Base-by-base conservation (phyloP, 306 rosid genomes). In the Acacia acuminata region DNA sequence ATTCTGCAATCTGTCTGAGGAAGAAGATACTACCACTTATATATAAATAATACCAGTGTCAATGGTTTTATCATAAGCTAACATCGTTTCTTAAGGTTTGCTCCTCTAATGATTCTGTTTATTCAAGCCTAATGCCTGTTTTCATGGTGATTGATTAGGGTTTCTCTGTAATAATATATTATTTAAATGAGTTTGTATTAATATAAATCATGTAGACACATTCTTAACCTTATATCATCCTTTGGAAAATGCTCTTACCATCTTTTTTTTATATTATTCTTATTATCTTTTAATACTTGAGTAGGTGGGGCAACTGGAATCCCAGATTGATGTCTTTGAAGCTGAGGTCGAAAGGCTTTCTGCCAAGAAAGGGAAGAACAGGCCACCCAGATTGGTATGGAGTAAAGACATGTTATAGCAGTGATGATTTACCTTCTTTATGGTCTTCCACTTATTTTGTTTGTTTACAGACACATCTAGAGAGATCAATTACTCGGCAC, bases 341-440 rank as follows among this genome's bases (percentile, higher is more conserved):
- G 97, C 97, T 73, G 97, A 93, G 89, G 43, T 93, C 20, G 97
- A 93, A 85, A 96, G 97, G 60, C 86, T 91, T 76, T 69, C 93
- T 77, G 91, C 87, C 74, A 93, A 88, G 86, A 93, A 93, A 83
- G 96, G 97, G 77, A 93, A 93, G 84, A 69, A 70, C 72, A 90
- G 90, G 68, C 96, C 97, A 11, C 96, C 96, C n/a, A 88, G 96
- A 85, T 84, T 93, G 97, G 97, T 42, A 42, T 40, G 89, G 68
- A 77, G 72, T 56, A 79, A 77, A 44, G 48, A 77, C 58, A 25
- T 55, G 22, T 74, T 68, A 70, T 56, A 56, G 80, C 69, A 77
- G 86, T 80, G 70, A 77, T 77, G 58, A 13, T 71, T 43, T 71
- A 64, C 78, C 84, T 84, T 86, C 80, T 64, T 36, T 36, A 15